Percentiles rank a stretch among this genome's conserved stretches.
Evolutionary conservation across 257 asterid species (phyloP).

Genomic region (Scutellaria baicalensis): DNA sequence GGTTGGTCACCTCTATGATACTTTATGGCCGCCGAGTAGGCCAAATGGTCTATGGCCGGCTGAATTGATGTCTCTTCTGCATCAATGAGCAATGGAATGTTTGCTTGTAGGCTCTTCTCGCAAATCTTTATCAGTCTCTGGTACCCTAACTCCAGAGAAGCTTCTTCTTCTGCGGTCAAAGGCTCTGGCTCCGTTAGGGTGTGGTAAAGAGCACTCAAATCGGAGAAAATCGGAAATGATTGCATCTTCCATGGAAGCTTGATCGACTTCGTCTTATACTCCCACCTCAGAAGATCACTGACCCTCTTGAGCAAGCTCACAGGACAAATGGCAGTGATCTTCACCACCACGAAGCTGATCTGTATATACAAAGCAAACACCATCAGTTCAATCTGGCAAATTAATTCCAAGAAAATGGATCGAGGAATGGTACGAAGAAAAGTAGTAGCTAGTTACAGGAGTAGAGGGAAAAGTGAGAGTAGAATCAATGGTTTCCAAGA

Average conservation of each 20-base stretch:
- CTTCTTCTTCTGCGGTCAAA: slow-evolving; percentile 50
- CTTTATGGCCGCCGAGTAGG: slow-evolving; percentile 51
- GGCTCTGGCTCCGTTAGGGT: slow-evolving; percentile 45
- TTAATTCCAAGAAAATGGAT: too few relatives aligned
- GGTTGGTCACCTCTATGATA: slow-evolving; percentile 30
- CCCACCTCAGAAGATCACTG: slow-evolving; percentile 81
- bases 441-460: neutral
- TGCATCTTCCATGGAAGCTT: slow-evolving; percentile 75
- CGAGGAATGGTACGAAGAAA: slow-evolving; percentile 21
- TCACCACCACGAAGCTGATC: slow-evolving; percentile 85
- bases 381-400: too few relatives aligned
- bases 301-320: slow-evolving; percentile 48
- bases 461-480: slow-evolving; percentile 23
- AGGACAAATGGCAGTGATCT: slow-evolving; percentile 76
- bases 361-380: slow-evolving; percentile 11
- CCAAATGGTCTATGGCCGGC: slow-evolving; percentile 76
- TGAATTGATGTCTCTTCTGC: slow-evolving; percentile 80
- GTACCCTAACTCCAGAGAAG: slow-evolving; percentile 36
- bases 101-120: slow-evolving; percentile 23
- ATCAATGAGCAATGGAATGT: slow-evolving; percentile 58
- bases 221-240: slow-evolving; percentile 48
- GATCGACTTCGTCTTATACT: slow-evolving; percentile 32
- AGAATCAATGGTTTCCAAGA: slow-evolving; percentile 41
- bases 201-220: slow-evolving; percentile 71
- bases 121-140: slow-evolving; percentile 44